These are phyloP conservation scores for Tricholoma hemisulphureum DNA, from an alignment of 768 basidiomycete genomes.

Conservation along the genomic window DNA sequence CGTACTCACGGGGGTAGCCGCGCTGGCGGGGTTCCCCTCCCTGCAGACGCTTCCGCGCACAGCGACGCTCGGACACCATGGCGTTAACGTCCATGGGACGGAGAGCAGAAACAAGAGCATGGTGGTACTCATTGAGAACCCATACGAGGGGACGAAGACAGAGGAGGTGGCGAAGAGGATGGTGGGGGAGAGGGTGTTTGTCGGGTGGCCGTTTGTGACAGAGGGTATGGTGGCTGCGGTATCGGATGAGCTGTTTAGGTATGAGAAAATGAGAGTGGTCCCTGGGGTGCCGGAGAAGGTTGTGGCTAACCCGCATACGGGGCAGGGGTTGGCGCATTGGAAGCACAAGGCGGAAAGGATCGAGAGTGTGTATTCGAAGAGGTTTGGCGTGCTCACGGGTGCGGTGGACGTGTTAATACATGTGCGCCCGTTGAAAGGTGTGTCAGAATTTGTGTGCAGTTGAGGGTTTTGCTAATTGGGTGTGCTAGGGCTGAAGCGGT, in stretches of 20 bases:
- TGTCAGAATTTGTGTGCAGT: constrained; percentile 10
- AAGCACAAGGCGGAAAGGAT: constrained; percentile 78
- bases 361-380: constrained; percentile 85
- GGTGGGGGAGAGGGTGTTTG: constrained; percentile 75
- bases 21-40: constrained; percentile 95
- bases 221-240: constrained; percentile 87
- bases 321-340: constrained; percentile 71
- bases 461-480: neutral
- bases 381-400: constrained; percentile 83
- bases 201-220: constrained; percentile 93
- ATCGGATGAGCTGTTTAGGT: constrained; percentile 84
- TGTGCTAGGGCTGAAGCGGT: constrained; percentile 73
- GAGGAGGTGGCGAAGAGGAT: constrained; percentile 73
- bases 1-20: constrained; percentile 78
- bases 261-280: constrained; percentile 65
- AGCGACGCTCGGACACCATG: constrained; percentile 75
- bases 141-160: constrained; percentile 61
- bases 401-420: constrained; percentile 79
- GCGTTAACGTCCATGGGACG: constrained; percentile 89
- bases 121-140: constrained; percentile 81
- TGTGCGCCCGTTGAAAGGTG: constrained; percentile 89
- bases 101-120: constrained; percentile 94
- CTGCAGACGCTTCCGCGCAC: constrained; percentile 84
- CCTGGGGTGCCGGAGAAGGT: constrained; percentile 53
- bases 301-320: constrained; percentile 70